Conservation (phyloP, 2,329 filamentous ascomycete species). For the Aspergillus awamori region DNA sequence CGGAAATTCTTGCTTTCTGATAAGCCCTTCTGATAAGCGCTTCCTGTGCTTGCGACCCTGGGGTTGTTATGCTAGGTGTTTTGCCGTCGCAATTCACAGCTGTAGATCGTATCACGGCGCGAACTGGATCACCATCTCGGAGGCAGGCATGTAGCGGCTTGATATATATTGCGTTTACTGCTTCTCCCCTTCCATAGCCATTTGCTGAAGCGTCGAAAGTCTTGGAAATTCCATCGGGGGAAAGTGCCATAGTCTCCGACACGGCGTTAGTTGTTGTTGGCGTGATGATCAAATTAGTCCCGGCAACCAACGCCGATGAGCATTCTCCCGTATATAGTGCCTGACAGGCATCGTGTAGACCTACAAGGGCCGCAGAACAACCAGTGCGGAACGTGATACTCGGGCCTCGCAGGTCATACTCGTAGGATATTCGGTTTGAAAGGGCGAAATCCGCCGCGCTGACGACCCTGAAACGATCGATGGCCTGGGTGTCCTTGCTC, state of each 20-base stretch:
- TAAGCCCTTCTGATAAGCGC: constrained; percentile 14
- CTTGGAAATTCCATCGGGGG: constrained; percentile 30
- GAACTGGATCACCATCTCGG: constrained; percentile 33
- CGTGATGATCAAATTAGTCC: constrained; percentile 36
- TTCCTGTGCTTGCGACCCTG: constrained; percentile 19
- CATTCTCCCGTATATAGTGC: constrained; percentile 19
- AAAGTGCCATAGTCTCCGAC: constrained; percentile 39
- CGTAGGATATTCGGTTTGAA: constrained; percentile 28
- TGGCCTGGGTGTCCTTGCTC: constrained; percentile 23
- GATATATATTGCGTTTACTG: constrained; percentile 33
- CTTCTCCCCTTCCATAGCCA: constrained; percentile 38
- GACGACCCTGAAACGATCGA: constrained; percentile 23
- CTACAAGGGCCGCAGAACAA: constrained; percentile 39
- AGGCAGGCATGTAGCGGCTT: constrained; percentile 33
- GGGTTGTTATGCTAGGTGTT: constrained; percentile 24
- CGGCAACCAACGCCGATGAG: constrained; percentile 35
- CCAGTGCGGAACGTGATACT: constrained; percentile 37
- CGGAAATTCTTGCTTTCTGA: constrained; percentile 5
- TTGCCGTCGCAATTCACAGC: constrained; percentile 34
- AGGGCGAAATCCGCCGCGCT: constrained; percentile 23
- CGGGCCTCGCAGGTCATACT: constrained; percentile 27
- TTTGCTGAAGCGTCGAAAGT: constrained; percentile 32
- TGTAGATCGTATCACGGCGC: constrained; percentile 39
- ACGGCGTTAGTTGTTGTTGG: constrained; percentile 32
- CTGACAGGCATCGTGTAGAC: constrained; percentile 35